Evolutionary conservation across 345 rosid species (phyloP).

Genomic region (Dipteronia sinensis): DNA sequence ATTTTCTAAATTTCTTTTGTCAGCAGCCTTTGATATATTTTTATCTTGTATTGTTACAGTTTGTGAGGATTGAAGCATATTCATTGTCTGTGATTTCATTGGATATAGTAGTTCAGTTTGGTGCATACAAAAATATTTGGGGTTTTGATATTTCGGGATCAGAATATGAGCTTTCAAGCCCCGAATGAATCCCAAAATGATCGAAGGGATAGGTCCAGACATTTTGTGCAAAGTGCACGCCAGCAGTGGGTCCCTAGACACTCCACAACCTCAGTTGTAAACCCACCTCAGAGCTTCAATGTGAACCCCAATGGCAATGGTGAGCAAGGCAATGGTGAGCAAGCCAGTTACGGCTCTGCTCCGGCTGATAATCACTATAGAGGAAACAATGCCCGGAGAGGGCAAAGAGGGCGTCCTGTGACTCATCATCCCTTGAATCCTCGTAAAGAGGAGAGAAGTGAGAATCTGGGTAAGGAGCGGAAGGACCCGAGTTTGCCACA

Average conservation of each 20-base stretch:
- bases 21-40: not conserved
- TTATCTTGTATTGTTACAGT: slow-evolving; percentile 7
- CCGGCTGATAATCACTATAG: slow-evolving; percentile 35
- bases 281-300: slow-evolving; percentile 22
- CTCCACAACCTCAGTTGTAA: slow-evolving; percentile 31
- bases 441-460: slow-evolving; percentile 45
- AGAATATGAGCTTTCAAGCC: slow-evolving; percentile 64
- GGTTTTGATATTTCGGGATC: not conserved
- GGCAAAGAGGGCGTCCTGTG: slow-evolving; percentile 16
- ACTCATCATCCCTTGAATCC: slow-evolving; percentile 32
- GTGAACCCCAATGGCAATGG: slow-evolving; percentile 24
- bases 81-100: not conserved
- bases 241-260: slow-evolving; percentile 82
- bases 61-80: not conserved
- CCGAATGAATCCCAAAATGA: slow-evolving; percentile 55
- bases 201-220: slow-evolving; percentile 53
- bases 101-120: not conserved
- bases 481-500: slow-evolving; percentile 75
- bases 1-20: not conserved
- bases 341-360: slow-evolving; percentile 15
- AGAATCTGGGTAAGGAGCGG: slow-evolving; percentile 29
- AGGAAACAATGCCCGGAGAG: slow-evolving; percentile 39
- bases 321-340: slow-evolving; percentile 18
- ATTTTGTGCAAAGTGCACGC: slow-evolving; percentile 38
- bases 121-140: not conserved